Evolutionary conservation across 2,329 filamentous ascomycete species (phyloP).

Genomic region (Hortaea werneckii): DNA sequence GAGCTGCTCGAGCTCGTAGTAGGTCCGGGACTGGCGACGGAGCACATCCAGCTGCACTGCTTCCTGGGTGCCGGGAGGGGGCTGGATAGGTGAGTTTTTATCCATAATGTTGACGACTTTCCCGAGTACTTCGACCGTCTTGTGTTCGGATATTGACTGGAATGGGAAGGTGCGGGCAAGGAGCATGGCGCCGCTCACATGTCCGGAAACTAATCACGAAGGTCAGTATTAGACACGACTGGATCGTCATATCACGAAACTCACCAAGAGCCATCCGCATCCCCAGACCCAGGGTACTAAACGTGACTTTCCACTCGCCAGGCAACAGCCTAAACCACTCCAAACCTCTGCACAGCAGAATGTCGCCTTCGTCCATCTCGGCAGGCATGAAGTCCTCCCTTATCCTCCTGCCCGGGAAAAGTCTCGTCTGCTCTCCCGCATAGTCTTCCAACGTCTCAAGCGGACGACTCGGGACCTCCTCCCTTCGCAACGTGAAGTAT

Average conservation of each 20-base stretch:
- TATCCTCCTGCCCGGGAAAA: conserved; percentile 52
- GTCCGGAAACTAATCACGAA: conserved; percentile 30
- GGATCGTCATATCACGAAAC: too few relatives aligned
- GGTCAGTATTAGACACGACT: background rate
- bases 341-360: conserved; percentile 67
- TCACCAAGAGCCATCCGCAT: conserved; percentile 77
- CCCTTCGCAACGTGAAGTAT: background rate
- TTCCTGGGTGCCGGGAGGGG: conserved; percentile 9
- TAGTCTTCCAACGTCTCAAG: conserved; percentile 44
- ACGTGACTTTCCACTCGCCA: conserved; percentile 61
- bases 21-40: conserved; percentile 23
- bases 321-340: conserved; percentile 76
- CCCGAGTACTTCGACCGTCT: conserved; percentile 32
- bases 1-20: conserved; percentile 35
- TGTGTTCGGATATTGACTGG: conserved; percentile 33
- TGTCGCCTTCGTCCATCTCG: conserved; percentile 47
- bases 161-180: conserved; percentile 43
- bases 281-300: conserved; percentile 57
- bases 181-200: conserved; percentile 45
- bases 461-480: conserved; percentile 1
- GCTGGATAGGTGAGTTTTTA: conserved; percentile 2
- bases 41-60: conserved; percentile 13
- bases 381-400: conserved; percentile 57
- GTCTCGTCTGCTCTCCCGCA: conserved; percentile 27
- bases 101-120: conserved; percentile 30